Conservation (phyloP, 805 yeast species). For the Candida sanyiensis region DNA sequence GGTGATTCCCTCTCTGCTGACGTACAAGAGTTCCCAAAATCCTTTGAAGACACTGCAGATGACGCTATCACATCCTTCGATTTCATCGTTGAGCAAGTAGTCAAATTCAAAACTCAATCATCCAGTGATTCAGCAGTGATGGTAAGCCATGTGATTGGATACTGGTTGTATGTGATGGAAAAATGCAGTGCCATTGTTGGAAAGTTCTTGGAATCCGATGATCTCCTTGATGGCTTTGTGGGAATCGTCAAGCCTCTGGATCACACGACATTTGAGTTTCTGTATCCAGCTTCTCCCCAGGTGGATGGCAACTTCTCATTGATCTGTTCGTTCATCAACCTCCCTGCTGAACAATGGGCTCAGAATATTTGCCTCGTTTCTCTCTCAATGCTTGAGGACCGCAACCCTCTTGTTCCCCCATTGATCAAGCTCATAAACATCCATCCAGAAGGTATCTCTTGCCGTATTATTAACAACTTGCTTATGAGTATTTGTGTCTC, state of each 20-base stretch:
- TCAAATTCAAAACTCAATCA: slow-evolving; percentile 16
- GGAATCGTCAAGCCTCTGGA: slow-evolving; percentile 13
- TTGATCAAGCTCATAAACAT: slow-evolving; percentile 10
- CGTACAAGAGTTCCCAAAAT: slow-evolving; percentile 8
- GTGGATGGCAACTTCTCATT: too few species aligned
- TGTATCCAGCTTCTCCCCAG: slow-evolving; percentile 5
- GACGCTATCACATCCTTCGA: slow-evolving; percentile 24
- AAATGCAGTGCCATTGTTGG: too few species aligned
- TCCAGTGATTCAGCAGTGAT: too few species aligned
- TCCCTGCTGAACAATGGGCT: slow-evolving; percentile 14
- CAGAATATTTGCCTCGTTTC: slow-evolving; percentile 10
- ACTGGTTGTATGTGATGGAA: too few species aligned
- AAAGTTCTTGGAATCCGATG: slow-evolving; percentile 11
- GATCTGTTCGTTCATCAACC: not conserved
- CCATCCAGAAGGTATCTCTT: slow-evolving; percentile 22
- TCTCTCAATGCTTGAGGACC: slow-evolving; percentile 3
- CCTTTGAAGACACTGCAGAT: slow-evolving; percentile 17
- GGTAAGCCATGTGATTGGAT: slow-evolving; percentile 39
- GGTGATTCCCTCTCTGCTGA: slow-evolving; percentile 13
- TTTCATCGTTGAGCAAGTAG: slow-evolving; percentile 26
- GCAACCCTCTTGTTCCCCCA: slow-evolving; percentile 3
- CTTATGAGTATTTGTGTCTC: slow-evolving; percentile 22
- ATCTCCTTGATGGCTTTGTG: slow-evolving; percentile 13
- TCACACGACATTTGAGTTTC: slow-evolving; percentile 12
- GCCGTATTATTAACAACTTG: slow-evolving; percentile 26